These are phyloP conservation scores for Fraxinus anomala DNA, from an alignment of 257 asterid genomes.

Conservation along the genomic window DNA sequence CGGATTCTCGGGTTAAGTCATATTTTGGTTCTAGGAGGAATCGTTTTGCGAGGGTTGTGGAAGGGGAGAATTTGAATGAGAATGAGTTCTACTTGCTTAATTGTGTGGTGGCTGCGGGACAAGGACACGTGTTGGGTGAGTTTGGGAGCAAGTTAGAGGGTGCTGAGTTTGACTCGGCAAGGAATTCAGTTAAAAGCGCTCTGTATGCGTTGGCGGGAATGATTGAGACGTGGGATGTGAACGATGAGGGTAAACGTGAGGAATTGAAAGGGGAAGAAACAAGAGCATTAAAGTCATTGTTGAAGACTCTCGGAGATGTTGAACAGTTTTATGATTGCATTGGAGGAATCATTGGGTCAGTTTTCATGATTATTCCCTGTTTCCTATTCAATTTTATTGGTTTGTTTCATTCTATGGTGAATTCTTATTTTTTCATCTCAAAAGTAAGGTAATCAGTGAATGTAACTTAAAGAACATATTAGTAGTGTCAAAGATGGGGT, in stretches of 20 bases:
- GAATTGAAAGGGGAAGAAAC: conserved; percentile 46
- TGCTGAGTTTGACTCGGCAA: conserved; percentile 36
- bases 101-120: conserved; percentile 87
- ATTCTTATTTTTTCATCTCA: background rate
- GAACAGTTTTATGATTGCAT: conserved; percentile 90
- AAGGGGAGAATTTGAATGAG: conserved; percentile 52
- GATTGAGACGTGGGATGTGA: conserved; percentile 81
- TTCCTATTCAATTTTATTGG: conserved; percentile 9
- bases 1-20: conserved; percentile 66
- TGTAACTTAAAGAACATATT: background rate
- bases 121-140: conserved; percentile 66
- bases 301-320: conserved; percentile 76
- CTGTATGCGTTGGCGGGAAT: conserved; percentile 75
- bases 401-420: background rate
- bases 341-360: conserved; percentile 97
- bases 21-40: conserved; percentile 44
- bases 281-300: conserved; percentile 57
- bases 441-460: background rate
- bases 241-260: conserved; percentile 33
- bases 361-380: conserved; percentile 21
- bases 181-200: conserved; percentile 66
- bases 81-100: conserved; percentile 68
- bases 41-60: conserved; percentile 43
- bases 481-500: background rate
- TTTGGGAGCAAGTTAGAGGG: conserved; percentile 34